Percentiles rank a stretch among this genome's conserved stretches.
Evolutionary conservation across 208 protist species (phyloP).

Genomic region (Trypanosoma conorhini): DNA sequence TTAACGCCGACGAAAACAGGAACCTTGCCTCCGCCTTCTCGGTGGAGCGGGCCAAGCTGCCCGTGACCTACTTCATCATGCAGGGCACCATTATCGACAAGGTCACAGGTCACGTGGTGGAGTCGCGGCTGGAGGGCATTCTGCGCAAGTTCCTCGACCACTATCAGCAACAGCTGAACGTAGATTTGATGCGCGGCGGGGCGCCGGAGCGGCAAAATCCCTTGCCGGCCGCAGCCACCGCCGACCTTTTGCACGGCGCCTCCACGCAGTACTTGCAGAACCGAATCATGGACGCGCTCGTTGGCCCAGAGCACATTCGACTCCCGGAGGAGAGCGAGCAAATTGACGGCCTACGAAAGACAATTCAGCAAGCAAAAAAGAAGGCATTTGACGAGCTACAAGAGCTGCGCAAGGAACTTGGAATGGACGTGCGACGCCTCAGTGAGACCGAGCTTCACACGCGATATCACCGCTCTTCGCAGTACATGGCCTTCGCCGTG

Average conservation of each 20-base stretch:
- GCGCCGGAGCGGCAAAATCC: conserved; percentile 36
- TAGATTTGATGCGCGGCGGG: conserved; percentile 51
- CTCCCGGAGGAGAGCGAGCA: conserved; percentile 79
- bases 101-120: conserved; percentile 56
- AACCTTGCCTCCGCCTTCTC: conserved; percentile 88
- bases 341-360: conserved; percentile 73
- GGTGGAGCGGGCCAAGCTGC: conserved; percentile 81
- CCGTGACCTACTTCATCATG: conserved; percentile 90
- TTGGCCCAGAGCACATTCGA: conserved; percentile 71
- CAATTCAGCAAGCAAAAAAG: conserved; percentile 80
- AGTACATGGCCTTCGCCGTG: conserved; percentile 55
- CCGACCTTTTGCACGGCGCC: conserved; percentile 69
- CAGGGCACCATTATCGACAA: conserved; percentile 90
- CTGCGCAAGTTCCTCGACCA: conserved; percentile 84
- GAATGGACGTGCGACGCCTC: conserved; percentile 70
- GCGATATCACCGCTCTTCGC: conserved; percentile 70
- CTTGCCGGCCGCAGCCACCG: conserved; percentile 61
- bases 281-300: conserved; percentile 65
- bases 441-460: conserved; percentile 57
- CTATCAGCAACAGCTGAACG: conserved; percentile 85
- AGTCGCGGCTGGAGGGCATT: conserved; percentile 63
- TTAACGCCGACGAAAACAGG: conserved; percentile 87
- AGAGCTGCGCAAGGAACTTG: conserved; percentile 62
- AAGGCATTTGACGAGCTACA: conserved; percentile 76
- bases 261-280: conserved; percentile 77